Evolutionary conservation across 2,329 filamentous ascomycete species (phyloP).

Genomic region (Penicillium digitatum): DNA sequence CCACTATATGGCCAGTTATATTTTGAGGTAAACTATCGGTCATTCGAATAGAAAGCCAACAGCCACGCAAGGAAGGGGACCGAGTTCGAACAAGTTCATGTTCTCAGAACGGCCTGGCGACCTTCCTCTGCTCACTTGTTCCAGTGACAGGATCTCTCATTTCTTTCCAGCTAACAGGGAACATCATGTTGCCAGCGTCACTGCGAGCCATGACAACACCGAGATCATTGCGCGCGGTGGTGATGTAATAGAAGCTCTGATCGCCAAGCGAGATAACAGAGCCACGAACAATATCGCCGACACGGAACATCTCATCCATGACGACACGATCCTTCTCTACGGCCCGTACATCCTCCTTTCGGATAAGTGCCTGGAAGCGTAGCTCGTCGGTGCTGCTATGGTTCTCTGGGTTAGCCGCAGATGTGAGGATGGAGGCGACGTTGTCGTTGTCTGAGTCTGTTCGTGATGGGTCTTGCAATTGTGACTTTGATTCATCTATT

Average conservation of each 20-base stretch:
- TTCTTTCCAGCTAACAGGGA: conserved; percentile 91
- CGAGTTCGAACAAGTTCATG: not conserved
- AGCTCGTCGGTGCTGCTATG: conserved; percentile 57
- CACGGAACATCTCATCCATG: conserved; percentile 84
- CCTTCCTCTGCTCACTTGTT: conserved; percentile 74
- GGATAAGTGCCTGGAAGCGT: conserved; percentile 74
- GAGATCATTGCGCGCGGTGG: conserved; percentile 83
- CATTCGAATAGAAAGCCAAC: not conserved
- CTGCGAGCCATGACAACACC: conserved; percentile 92
- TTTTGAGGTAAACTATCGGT: not conserved
- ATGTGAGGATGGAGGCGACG: conserved; percentile 36
- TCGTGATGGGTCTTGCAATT: conserved; percentile 19
- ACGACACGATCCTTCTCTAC: conserved; percentile 95
- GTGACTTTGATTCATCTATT: conserved; percentile 47
- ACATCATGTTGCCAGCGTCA: conserved; percentile 84
- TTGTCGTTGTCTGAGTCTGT: conserved; percentile 37
- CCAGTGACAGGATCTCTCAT: conserved; percentile 81
- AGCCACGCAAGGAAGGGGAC: not conserved
- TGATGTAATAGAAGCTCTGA: conserved; percentile 92
- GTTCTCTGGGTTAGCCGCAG: conserved; percentile 40
- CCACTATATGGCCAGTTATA: not conserved
- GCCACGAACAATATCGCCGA: conserved; percentile 86
- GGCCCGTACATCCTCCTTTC: conserved; percentile 84
- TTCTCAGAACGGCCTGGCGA: conserved; percentile 80
- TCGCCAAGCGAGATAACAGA: conserved; percentile 88